Percentiles rank a stretch among this genome's conserved stretches.
phyloP scores from a whole-genome alignment of 2,329 filamentous ascomycete species.

The Trichoderma arundinaceum region DNA sequence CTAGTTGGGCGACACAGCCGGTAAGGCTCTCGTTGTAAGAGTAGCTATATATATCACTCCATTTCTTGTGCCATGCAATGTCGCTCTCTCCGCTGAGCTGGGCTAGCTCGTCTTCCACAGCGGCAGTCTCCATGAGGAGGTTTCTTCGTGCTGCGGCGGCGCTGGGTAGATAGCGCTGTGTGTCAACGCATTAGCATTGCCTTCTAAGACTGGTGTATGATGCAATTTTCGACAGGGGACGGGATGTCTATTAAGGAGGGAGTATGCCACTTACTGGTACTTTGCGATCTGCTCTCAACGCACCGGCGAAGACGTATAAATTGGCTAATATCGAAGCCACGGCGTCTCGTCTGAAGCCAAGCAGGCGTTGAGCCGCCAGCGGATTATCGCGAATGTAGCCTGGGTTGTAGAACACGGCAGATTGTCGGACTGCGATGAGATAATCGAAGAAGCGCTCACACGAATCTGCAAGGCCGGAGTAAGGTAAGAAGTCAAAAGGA shows the following conservation, averaged over 20 bases:
- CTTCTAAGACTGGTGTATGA: background rate
- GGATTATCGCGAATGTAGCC: conserved; percentile 57
- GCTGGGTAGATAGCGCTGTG: conserved; percentile 59
- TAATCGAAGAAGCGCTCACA: conserved; percentile 66
- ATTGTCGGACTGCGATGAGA: conserved; percentile 62
- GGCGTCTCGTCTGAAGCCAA: conserved; percentile 60
- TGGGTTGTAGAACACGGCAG: conserved; percentile 62
- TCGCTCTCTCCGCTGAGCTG: conserved; percentile 35
- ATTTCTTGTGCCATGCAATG: conserved; percentile 50
- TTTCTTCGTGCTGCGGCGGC: conserved; percentile 59
- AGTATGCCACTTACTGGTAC: conserved; percentile 50
- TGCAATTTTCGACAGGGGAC: no score
- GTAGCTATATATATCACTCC: conserved; percentile 63
- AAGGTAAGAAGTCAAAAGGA: conserved; percentile 62
- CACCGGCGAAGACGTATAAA: conserved; percentile 62
- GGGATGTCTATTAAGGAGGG: no score
- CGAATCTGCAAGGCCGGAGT: conserved; percentile 60
- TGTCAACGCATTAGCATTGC: background rate
- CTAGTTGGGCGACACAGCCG: conserved; percentile 60
- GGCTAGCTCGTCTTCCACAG: conserved; percentile 50
- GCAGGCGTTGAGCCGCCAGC: conserved; percentile 54
- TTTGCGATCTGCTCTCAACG: conserved; percentile 55
- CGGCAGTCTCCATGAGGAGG: conserved; percentile 56
- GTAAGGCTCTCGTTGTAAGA: conserved; percentile 60
- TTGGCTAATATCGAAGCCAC: conserved; percentile 64